phyloP scores from a whole-genome alignment of 805 yeast genomes.

The Suhomyces vadensis region DNA sequence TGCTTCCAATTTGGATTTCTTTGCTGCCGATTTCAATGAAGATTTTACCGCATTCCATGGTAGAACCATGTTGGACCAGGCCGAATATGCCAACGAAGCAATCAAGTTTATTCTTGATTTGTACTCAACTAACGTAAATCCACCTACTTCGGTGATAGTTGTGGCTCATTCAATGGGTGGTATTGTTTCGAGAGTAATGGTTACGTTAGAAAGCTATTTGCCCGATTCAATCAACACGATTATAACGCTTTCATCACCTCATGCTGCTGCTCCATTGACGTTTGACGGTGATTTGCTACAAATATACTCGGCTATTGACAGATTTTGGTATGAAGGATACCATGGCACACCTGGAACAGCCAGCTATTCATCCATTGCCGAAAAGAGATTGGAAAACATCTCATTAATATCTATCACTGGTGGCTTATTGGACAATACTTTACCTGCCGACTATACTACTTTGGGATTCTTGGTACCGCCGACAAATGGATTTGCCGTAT shows the following conservation, averaged over 20 bases:
- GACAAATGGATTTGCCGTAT: constrained; percentile 77
- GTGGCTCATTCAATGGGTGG: constrained; percentile 99
- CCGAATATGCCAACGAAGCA: constrained; percentile 90
- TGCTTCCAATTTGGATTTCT: constrained; percentile 67
- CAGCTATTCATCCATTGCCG: constrained; percentile 35
- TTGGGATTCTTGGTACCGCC: constrained; percentile 70
- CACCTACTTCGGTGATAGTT: constrained; percentile 72
- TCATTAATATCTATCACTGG: constrained; percentile 87
- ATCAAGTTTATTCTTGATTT: constrained; percentile 69
- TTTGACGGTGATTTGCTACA: constrained; percentile 85
- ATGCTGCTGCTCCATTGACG: constrained; percentile 87
- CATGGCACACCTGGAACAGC: constrained; percentile 20
- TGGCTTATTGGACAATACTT: constrained; percentile 71
- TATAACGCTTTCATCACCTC: constrained; percentile 87
- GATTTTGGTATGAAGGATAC: constrained; percentile 75
- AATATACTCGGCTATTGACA: constrained; percentile 71
- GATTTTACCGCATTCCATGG: constrained; percentile 97
- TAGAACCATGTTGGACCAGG: constrained; percentile 87
- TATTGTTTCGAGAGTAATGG: constrained; percentile 82
- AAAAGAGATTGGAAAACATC: constrained; percentile 52
- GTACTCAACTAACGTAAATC: constrained; percentile 46
- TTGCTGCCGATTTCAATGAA: constrained; percentile 91
- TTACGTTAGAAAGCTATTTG: constrained; percentile 73
- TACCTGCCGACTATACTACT: constrained; percentile 90
- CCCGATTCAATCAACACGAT: constrained; percentile 78